Evolutionary conservation across 140 eudicot species (phyloP).

Genomic region (Senecio squalidus): DNA sequence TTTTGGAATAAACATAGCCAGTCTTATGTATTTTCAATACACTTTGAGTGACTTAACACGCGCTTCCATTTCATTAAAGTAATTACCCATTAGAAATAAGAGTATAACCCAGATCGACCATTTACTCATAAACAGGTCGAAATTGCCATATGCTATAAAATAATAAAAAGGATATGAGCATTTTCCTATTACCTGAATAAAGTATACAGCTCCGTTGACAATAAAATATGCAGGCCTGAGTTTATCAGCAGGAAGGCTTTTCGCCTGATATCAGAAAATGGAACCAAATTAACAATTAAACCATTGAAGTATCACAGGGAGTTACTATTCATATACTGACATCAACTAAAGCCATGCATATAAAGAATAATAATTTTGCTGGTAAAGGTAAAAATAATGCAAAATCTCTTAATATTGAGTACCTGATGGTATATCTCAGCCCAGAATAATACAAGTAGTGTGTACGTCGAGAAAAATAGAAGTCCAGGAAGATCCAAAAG

Average conservation of each 20-base stretch:
- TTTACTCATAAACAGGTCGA: no score
- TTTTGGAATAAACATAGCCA: no score
- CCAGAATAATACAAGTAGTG: slow-evolving; percentile 85
- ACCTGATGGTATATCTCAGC: slow-evolving; percentile 67
- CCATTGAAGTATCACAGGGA: no score
- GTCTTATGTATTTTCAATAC: no score
- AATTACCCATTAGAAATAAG: no score
- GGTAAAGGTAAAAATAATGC: background rate
- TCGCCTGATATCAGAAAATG: slow-evolving; percentile 47
- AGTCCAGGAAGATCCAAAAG: slow-evolving; percentile 90
- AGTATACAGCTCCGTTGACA: slow-evolving; percentile 58
- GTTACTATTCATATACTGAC: no score
- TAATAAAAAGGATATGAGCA: no score
- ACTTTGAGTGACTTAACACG: no score
- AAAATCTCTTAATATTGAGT: background rate
- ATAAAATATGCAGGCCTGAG: slow-evolving; percentile 53
- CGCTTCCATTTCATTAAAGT: no score
- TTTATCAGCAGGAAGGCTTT: slow-evolving; percentile 69
- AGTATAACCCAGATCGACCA: no score
- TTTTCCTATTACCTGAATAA: slow-evolving; percentile 55
- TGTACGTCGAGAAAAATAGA: slow-evolving; percentile 82
- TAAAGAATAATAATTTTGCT: background rate
- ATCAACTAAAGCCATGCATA: background rate
- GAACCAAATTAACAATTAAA: background rate
- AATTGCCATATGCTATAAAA: no score